Percentiles rank a stretch among this genome's conserved stretches.
Evolutionary conservation across 73 alveolate genomes (phyloP).

Genomic region (Paramecium sexaurelia): DNA sequence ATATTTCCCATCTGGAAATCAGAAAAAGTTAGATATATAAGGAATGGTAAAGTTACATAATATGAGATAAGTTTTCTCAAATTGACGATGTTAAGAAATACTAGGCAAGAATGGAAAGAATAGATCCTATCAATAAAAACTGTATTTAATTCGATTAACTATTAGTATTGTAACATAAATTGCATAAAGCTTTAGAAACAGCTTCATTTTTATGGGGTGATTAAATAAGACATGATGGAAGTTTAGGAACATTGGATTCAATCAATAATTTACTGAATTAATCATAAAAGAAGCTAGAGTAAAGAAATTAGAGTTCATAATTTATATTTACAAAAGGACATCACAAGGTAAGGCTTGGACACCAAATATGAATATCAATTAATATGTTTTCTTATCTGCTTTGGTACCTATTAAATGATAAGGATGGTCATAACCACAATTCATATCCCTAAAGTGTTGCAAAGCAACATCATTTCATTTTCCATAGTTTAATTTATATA

Average conservation of each 20-base stretch:
- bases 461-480: conserved; percentile 46
- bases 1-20: conserved; percentile 2
- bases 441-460: conserved; percentile 52
- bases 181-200: conserved; percentile 6
- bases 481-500: conserved; percentile 38
- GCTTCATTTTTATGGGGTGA: conserved; percentile 56
- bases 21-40: neutral
- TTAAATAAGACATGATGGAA: neutral
- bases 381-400: conserved; percentile 39
- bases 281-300: neutral
- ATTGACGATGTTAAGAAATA: conserved; percentile 15
- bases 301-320: neutral
- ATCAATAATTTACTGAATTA: conserved; percentile 39
- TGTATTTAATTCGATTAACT: neutral
- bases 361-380: conserved; percentile 21
- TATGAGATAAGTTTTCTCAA: conserved; percentile 3
- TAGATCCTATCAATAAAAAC: conserved; percentile 39
- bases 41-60: conserved; percentile 43
- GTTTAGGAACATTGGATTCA: neutral
- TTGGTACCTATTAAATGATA: conserved; percentile 54
- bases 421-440: neutral
- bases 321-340: conserved; percentile 45
- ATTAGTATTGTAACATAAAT: conserved; percentile 27
- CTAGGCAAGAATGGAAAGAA: conserved; percentile 40
- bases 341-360: conserved; percentile 34